Conservation (phyloP, 139 green algal genomes). For the Micractinium sp. region DNA sequence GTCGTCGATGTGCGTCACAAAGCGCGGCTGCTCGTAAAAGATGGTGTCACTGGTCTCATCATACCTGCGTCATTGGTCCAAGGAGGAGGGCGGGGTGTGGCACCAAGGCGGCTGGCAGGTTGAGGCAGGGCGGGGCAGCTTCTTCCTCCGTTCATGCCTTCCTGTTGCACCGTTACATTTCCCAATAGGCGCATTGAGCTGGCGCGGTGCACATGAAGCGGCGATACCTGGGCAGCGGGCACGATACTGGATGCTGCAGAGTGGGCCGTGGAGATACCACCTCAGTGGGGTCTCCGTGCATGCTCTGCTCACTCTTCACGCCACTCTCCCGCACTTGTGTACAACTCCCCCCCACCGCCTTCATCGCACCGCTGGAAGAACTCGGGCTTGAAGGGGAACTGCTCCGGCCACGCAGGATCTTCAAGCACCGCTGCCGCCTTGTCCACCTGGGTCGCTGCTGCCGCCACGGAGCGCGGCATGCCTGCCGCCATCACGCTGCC, state of each 20-base stretch:
- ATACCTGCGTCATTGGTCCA: not conserved
- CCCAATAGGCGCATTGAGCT: too few species aligned
- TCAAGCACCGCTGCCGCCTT: slow-evolving; percentile 66
- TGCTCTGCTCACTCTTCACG: too few species aligned
- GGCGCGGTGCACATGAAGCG: too few species aligned
- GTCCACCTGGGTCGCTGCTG: not conserved
- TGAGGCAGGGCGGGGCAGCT: too few species aligned
- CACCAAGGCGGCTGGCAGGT: not conserved
- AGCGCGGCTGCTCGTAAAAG: slow-evolving; percentile 89
- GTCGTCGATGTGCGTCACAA: slow-evolving; percentile 98
- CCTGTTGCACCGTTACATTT: too few species aligned
- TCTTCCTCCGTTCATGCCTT: too few species aligned
- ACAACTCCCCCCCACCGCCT: not conserved
- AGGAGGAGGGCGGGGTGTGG: not conserved
- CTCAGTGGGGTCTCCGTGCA: too few species aligned
- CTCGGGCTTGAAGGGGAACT: slow-evolving; percentile 74
- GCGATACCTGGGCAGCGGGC: too few species aligned
- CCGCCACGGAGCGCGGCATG: slow-evolving; percentile 4
- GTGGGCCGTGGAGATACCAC: too few species aligned
- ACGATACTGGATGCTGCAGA: too few species aligned
- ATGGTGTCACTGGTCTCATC: slow-evolving; percentile 38
- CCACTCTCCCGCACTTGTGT: not conserved
- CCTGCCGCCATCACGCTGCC: not conserved
- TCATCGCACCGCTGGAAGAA: slow-evolving; percentile 63
- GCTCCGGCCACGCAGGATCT: slow-evolving; percentile 75